Conservation (phyloP, 352 stramenopile species). For the Pythium pyrilobum region DNA sequence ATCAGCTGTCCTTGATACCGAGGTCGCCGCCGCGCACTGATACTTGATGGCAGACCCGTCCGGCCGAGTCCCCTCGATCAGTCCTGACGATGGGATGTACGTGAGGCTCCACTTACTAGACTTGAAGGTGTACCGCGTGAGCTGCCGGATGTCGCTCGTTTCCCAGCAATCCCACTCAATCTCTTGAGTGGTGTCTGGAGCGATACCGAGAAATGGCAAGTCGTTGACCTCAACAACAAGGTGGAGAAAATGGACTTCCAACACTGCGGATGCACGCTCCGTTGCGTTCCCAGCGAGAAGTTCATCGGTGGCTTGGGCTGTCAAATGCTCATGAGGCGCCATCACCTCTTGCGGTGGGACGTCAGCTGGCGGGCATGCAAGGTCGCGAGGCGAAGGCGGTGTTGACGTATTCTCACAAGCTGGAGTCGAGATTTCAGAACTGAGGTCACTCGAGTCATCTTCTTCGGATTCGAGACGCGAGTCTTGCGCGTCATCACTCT, state of each 20-base stretch:
- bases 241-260: conserved; percentile 28
- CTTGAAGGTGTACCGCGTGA: conserved; percentile 36
- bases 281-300: neutral
- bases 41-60: neutral
- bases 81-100: conserved; percentile 6
- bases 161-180: conserved; percentile 50
- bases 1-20: neutral
- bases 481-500: neutral
- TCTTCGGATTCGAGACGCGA: neutral
- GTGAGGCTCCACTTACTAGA: conserved; percentile 1
- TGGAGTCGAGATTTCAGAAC: no score
- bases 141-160: conserved; percentile 27
- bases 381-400: no score
- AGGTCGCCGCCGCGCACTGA: neutral
- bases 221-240: conserved; percentile 40
- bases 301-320: no score
- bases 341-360: no score
- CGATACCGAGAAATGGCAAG: conserved; percentile 35
- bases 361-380: no score
- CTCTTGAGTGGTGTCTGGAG: neutral
- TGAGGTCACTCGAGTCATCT: neutral
- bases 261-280: neutral
- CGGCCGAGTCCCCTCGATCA: neutral
- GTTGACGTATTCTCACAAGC: no score
- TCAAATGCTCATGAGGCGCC: no score